phyloP scores from a whole-genome alignment of 495 filamentous ascomycete genomes.

The Penicillium steckii region DNA sequence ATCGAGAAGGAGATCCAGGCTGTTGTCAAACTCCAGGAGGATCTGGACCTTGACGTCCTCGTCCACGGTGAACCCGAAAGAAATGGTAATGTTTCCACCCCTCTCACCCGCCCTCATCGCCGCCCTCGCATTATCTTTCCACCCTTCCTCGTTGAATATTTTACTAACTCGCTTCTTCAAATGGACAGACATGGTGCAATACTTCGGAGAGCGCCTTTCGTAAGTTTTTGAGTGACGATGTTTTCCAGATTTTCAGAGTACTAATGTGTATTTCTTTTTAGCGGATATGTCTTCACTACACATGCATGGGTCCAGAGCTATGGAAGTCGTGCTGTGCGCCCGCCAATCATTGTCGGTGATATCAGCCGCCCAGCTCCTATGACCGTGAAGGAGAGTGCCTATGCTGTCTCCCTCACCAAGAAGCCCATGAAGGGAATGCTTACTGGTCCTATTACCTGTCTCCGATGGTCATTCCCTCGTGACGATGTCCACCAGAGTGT shows the following conservation, averaged over 20 bases:
- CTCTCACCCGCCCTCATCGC: too few species aligned
- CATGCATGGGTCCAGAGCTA: constrained; percentile 98
- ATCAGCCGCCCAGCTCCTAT: constrained; percentile 93
- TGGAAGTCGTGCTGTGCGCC: constrained; percentile 95
- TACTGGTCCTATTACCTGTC: constrained; percentile 96
- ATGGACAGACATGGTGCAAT: constrained; percentile 99
- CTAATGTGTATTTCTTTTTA: too few species aligned
- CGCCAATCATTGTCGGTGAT: constrained; percentile 97
- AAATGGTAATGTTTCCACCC: too few species aligned
- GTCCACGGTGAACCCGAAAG: constrained; percentile 99
- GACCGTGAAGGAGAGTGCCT: constrained; percentile 99
- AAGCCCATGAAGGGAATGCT: constrained; percentile 99
- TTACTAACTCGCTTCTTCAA: too few species aligned
- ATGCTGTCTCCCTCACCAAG: constrained; percentile 90
- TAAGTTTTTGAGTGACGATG: too few species aligned
- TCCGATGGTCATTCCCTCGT: constrained; percentile 99
- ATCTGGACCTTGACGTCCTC: constrained; percentile 92
- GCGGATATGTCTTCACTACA: constrained; percentile 98
- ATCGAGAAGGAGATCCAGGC: constrained; percentile 96
- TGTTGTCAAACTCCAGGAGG: constrained; percentile 93
- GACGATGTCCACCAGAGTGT: constrained; percentile 98
- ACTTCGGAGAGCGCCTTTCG: constrained; percentile 98
- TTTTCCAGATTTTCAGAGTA: too few species aligned
- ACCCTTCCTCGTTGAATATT: too few species aligned
- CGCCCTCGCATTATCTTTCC: too few species aligned